Conservation (phyloP, 2,329 filamentous ascomycete species). For the Trematosphaeria pertusa region DNA sequence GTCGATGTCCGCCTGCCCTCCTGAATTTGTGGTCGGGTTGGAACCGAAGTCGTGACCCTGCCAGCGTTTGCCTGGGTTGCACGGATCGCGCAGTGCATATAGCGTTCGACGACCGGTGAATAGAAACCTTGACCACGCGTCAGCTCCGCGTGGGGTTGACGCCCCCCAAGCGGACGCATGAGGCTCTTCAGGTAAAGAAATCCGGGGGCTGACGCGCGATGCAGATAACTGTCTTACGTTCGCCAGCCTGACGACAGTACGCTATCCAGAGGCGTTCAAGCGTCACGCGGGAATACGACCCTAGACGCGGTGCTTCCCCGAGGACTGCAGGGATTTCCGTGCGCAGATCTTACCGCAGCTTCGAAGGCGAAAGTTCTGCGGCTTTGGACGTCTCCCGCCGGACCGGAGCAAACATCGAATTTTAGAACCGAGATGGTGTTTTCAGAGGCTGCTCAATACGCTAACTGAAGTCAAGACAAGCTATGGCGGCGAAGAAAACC, state of each 20-base stretch:
- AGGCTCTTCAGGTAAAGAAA: slow-evolving; percentile 4
- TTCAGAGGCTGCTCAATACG: no score
- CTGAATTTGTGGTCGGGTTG: no score
- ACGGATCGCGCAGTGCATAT: not conserved
- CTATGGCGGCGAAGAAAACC: slow-evolving; percentile 28
- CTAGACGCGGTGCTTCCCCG: slow-evolving; percentile 8
- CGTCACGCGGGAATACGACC: slow-evolving; percentile 17
- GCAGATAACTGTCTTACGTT: not conserved
- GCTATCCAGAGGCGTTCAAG: slow-evolving; percentile 20
- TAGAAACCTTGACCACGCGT: not conserved
- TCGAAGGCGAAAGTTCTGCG: no score
- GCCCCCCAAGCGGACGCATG: not conserved
- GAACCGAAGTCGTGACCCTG: no score
- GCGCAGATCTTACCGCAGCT: not conserved
- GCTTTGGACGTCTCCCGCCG: no score
- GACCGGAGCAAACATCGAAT: no score
- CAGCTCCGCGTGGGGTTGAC: not conserved
- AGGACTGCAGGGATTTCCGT: slow-evolving; percentile 4
- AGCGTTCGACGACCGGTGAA: not conserved
- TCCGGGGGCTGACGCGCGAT: not conserved
- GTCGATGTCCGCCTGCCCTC: no score
- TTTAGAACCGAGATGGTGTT: no score
- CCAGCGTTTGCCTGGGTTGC: no score
- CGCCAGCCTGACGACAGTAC: slow-evolving; percentile 14
- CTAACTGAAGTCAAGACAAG: slow-evolving; percentile 27